A percentile compares a stretch with the other conserved stretches of the same genome.
These are phyloP conservation scores for Fragilariopsis cylindrus DNA, from an alignment of 108 stramenopile genomes.

Conservation along the genomic window DNA sequence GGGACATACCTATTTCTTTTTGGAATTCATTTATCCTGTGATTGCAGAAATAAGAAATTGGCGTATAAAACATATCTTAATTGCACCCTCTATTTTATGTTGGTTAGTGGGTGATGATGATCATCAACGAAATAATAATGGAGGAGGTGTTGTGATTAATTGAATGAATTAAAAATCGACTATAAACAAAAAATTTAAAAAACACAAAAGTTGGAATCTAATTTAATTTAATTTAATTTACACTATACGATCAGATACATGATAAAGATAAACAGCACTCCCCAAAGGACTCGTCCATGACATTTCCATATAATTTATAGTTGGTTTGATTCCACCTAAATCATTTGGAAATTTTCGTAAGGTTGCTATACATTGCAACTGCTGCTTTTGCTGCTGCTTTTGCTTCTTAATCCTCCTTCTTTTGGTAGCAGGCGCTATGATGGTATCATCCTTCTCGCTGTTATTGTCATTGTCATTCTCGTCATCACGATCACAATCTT, in stretches of 20 bases:
- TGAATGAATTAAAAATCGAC: too few relatives aligned
- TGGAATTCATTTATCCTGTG: constrained; percentile 94
- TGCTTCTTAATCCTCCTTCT: constrained; percentile 11
- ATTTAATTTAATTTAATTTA: too few relatives aligned
- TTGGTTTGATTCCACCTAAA: constrained; percentile 31
- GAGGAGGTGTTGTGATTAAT: too few relatives aligned
- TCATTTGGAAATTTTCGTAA: constrained; percentile 43
- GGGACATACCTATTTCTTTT: constrained; percentile 97
- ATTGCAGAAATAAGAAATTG: constrained; percentile 92
- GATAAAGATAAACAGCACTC: constrained; percentile 59
- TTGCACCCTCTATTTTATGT: constrained; percentile 69
- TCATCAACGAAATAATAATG: not conserved
- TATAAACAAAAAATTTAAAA: too few relatives aligned
- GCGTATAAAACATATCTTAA: constrained; percentile 73
- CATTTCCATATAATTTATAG: constrained; percentile 60
- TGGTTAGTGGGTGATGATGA: constrained; percentile 78
- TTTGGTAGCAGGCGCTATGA: not conserved
- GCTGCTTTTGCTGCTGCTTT: not conserved
- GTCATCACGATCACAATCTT: too few relatives aligned
- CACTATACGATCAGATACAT: not conserved
- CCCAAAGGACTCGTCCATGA: constrained; percentile 60
- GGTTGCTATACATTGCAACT: constrained; percentile 58
- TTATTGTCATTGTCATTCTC: not conserved
- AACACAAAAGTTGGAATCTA: too few relatives aligned
- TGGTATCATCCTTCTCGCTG: too few relatives aligned